A percentile compares a stretch with the other conserved stretches of the same genome.
Conservation (phyloP, 371 early-diverging fungal genomes). For the Synchytrium microbalum region DNA sequence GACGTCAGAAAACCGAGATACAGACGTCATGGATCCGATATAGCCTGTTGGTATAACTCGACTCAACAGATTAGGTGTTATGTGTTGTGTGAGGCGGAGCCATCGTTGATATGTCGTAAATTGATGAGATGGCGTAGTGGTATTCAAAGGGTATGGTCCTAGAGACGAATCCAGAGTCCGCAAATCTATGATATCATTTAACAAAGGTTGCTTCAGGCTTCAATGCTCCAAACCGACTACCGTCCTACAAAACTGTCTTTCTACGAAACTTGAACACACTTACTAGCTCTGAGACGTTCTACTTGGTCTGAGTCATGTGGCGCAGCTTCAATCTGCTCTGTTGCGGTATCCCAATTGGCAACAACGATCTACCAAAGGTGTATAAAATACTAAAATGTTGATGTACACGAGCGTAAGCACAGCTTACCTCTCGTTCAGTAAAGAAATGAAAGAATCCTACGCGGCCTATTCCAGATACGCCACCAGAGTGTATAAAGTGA, state of each 20-base stretch:
- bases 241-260: too few species aligned
- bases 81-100: slow-evolving; percentile 57
- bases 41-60: slow-evolving; percentile 50
- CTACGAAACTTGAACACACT: background rate
- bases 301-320: slow-evolving; percentile 38
- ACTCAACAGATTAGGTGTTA: slow-evolving; percentile 46
- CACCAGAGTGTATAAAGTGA: slow-evolving; percentile 87
- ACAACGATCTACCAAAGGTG: slow-evolving; percentile 51
- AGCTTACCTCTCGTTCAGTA: slow-evolving; percentile 50
- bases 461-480: slow-evolving; percentile 19
- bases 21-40: slow-evolving; percentile 26
- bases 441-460: slow-evolving; percentile 72
- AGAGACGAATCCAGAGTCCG: slow-evolving; percentile 72
- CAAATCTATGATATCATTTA: slow-evolving; percentile 42
- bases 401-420: background rate
- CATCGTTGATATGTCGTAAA: slow-evolving; percentile 50
- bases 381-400: slow-evolving; percentile 3
- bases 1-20: slow-evolving; percentile 35
- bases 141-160: slow-evolving; percentile 77
- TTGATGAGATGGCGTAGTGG: slow-evolving; percentile 24
- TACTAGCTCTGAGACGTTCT: slow-evolving; percentile 30
- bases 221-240: too few species aligned
- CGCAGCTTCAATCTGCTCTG: slow-evolving; percentile 27
- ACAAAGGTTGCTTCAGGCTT: background rate
- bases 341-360: slow-evolving; percentile 51